Base-by-base conservation (phyloP, 805 yeast genomes). In the Suhomyces kilbournensis region DNA sequence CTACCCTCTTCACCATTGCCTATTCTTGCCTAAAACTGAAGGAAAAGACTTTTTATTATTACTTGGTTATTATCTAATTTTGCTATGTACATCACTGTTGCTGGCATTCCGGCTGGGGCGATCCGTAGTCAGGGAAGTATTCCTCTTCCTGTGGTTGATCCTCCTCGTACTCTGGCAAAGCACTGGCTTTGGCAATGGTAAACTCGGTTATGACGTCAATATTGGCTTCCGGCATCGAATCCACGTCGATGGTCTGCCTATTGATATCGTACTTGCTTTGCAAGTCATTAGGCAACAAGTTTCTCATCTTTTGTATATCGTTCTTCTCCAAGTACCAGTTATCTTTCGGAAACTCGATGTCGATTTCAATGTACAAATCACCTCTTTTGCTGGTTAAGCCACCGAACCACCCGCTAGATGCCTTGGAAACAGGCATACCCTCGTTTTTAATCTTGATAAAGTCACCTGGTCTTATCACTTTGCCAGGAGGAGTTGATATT, bases 271-370 rank as follows among this genome's bases (percentile, higher is more conserved):
- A 51, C 46, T 63, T 64, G 47, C 57, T 64, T n/a, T 57, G 55
- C 40, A 70, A 59, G 2, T 62, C 69, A 52, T 53, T 67, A 3
- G 88, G 91, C 47, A 88, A 69, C 19, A 85, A 70, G 53, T 82
- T 80, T 57, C 72, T 75, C 49, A 88, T 70, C 54, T 77, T 80
- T 22, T 68, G 53, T 3, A 85, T 50, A 62, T 90, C 97, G 52
- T 82, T 76, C 60, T 78, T 81, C 65, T 90, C 97, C 58, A 81
- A 68, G 61, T 85, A 85, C 97, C 97, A 91, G 61, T 85, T 81
- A 67, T 90, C 96, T 34, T 77, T 76, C 2, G 97, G 97, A 66
- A 92, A 91, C 59, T 84, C 90, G 49, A 92, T 82, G 19, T 81
- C 81, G n/a, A 89, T 67, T 49, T 77, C 80, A 15, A 91, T 74